Percentiles rank a stretch among this genome's conserved stretches.
Evolutionary conservation across 1,284 basidiomycete species (phyloP).

Genomic region (Retiboletus flavoniger): DNA sequence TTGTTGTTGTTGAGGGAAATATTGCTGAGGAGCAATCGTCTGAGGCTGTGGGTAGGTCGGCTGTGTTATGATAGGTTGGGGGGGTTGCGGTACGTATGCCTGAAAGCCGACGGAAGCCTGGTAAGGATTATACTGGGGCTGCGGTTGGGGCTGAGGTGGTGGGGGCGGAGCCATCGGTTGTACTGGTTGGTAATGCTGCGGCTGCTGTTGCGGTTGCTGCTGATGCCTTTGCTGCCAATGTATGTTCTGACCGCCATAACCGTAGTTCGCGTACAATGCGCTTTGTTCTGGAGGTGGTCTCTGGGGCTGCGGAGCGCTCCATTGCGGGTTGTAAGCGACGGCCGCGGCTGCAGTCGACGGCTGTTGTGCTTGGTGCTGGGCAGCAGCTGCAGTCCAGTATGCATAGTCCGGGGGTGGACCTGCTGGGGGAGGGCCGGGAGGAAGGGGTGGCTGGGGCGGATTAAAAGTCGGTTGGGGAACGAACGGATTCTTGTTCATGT

Average conservation of each 20-base stretch:
- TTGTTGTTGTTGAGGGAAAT: slow-evolving; percentile 45
- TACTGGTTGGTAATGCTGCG: slow-evolving; percentile 51
- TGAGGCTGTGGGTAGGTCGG: slow-evolving; percentile 39
- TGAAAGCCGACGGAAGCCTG: slow-evolving; percentile 70
- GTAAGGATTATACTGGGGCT: slow-evolving; percentile 72
- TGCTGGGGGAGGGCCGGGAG: slow-evolving; percentile 74
- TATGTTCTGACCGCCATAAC: slow-evolving; percentile 63
- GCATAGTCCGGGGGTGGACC: slow-evolving; percentile 72
- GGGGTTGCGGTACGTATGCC: slow-evolving; percentile 62
- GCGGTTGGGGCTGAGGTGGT: slow-evolving; percentile 54
- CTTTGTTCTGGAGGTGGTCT: slow-evolving; percentile 70
- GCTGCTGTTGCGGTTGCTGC: slow-evolving; percentile 40
- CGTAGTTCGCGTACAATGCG: slow-evolving; percentile 80
- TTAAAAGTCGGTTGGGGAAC: slow-evolving; percentile 65
- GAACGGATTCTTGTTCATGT: slow-evolving; percentile 81
- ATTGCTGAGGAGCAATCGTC: slow-evolving; percentile 38
- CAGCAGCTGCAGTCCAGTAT: slow-evolving; percentile 67
- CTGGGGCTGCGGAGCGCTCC: slow-evolving; percentile 58
- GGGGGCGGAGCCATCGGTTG: slow-evolving; percentile 51
- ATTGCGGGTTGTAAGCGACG: slow-evolving; percentile 60
- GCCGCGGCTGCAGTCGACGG: slow-evolving; percentile 32
- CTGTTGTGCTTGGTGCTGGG: slow-evolving; percentile 47
- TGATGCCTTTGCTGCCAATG: slow-evolving; percentile 65
- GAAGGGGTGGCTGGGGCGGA: slow-evolving; percentile 70
- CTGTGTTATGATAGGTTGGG: slow-evolving; percentile 45